These are phyloP conservation scores for Ascosphaera aggregata DNA, from an alignment of 2,329 filamentous ascomycete species.

Conservation along the genomic window DNA sequence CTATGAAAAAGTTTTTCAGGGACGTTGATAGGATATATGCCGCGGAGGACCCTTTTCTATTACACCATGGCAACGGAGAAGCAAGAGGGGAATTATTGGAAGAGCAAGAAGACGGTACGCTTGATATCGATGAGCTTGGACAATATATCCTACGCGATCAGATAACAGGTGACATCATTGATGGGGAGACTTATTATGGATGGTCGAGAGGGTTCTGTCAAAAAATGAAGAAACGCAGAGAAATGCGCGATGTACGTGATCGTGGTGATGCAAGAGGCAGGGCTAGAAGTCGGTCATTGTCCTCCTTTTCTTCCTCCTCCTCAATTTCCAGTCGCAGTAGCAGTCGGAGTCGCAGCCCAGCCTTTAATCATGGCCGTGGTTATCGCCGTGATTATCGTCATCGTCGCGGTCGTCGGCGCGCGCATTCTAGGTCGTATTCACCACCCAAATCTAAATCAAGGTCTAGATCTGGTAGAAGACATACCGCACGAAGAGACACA, in stretches of 20 bases:
- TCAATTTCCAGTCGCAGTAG: conserved; percentile 5
- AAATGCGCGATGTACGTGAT: too few species aligned
- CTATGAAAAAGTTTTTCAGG: conserved; percentile 46
- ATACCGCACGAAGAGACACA: conserved; percentile 6
- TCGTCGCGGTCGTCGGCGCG: conserved; percentile 9
- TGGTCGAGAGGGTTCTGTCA: conserved; percentile 66
- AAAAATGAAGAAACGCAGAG: too few species aligned
- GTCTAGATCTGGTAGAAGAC: too few species aligned
- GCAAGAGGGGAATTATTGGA: too few species aligned
- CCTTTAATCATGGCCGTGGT: conserved; percentile 11
- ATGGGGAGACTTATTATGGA: conserved; percentile 61
- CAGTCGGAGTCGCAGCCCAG: conserved; percentile 10
- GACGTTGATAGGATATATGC: conserved; percentile 47
- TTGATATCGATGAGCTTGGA: conserved; percentile 55
- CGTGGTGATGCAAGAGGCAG: conserved; percentile 11
- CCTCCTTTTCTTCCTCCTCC: conserved; percentile 12
- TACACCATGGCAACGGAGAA: too few species aligned
- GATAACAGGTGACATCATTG: conserved; percentile 38
- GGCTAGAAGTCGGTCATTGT: conserved; percentile 8
- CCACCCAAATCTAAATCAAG: conserved; percentile 11
- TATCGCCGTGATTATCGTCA: too few species aligned
- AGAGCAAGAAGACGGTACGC: conserved; percentile 24
- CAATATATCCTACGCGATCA: conserved; percentile 43
- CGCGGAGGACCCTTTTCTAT: conserved; percentile 24
- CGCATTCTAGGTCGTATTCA: conserved; percentile 12